Base-by-base conservation (phyloP, 768 basidiomycete species). In the Podaxis sp. region DNA sequence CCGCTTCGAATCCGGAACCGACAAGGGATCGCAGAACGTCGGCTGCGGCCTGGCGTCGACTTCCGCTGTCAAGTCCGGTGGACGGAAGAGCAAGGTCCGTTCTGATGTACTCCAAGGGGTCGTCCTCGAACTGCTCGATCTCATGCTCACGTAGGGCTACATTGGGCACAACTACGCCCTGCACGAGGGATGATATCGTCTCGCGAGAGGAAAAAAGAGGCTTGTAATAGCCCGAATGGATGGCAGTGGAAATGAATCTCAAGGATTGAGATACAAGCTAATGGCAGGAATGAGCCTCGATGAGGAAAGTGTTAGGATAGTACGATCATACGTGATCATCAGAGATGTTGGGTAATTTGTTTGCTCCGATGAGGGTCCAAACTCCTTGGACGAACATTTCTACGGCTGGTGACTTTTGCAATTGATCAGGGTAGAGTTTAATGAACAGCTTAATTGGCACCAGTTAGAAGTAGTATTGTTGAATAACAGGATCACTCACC, bases 1-100 rank as follows among this genome's bases (percentile, higher is more conserved):
- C 90, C 1, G 81, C 71, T 68, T 97, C 95, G 64, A 87, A 87
- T 40, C 93, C 87, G 61, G 84, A 85, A 9, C 84, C 77, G 16
- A 97, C 92, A 2, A 99, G 79, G 0, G 95, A 92, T 59, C 94
- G 91, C 2, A 97, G 83, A n/a, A 98, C 92, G 67, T 99, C 96
- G 0, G 91, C 94, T 0, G 95, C 96, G 2, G 96, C 91, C 67
- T 97, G 93, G 42, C 96, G 80, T 32, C 95, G 85, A 0, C 95
- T 98, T 46, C 90, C 86, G 28, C 84, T 82, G 67, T 95, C 95
- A 57, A 83, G 75, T 27, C 83, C 83, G 64, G 68, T 74, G 55
- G 79, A 72, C 59, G 89, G 87, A 58, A 79, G 81, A 13, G 94
- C 81, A 27, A 96, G 78, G 67, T 96, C 94, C 44, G 92, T 81